Evolutionary conservation across 805 yeast genomes (phyloP), one percentile per base, ranked within the genome.

Genomic region (Barnettozyma wickerhamii): DNA sequence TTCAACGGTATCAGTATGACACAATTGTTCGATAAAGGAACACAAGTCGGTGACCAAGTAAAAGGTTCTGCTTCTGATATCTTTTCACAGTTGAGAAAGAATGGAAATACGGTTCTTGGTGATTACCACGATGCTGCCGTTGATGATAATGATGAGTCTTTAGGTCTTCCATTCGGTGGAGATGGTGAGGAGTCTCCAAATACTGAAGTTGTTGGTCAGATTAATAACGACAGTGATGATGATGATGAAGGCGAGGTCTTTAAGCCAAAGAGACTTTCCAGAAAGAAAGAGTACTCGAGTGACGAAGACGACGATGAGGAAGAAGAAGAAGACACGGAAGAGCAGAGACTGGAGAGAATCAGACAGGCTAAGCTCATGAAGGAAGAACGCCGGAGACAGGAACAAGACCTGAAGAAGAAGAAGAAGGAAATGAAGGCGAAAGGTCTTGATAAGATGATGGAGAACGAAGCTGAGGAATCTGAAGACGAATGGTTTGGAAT

Each of bases 401-500:
- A 51, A 27, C 36, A 41, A 15, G 49, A 52, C 29, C 45, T 50
- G 34, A 51, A 42, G 28, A 52, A 58, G 38, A 62, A 74, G 38
- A 72, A 64, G 42, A 52, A 64, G 46, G 84, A 78, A 46, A 60
- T 81, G 67, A 83, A 74, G 46, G 64, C 72, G 21, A 69, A 64
- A 42, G 90, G 90, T 3, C 49, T 79, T 15, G 70, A 70, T 39
- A 68, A 74, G 19, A 72, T 86, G 40, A 68, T 85, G 57, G 91
- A 86, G 52, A 81, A 83, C 36, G 93, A 85, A 65, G 95, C 95
- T 33, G 89, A 77, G 50, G 95, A 86, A 64, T 84, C 93, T 28
- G 95, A 86, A 45, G 95, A 86, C 67, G 95, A 86, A 65, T 86
- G 88, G 85, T 74, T 74, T 37, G 95, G 93, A 4, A 52, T 83